Percentiles rank a stretch among this genome's conserved stretches.
Evolutionary conservation across 1,139 yeast species (phyloP).

Genomic region (Blastobotrys indianensis): DNA sequence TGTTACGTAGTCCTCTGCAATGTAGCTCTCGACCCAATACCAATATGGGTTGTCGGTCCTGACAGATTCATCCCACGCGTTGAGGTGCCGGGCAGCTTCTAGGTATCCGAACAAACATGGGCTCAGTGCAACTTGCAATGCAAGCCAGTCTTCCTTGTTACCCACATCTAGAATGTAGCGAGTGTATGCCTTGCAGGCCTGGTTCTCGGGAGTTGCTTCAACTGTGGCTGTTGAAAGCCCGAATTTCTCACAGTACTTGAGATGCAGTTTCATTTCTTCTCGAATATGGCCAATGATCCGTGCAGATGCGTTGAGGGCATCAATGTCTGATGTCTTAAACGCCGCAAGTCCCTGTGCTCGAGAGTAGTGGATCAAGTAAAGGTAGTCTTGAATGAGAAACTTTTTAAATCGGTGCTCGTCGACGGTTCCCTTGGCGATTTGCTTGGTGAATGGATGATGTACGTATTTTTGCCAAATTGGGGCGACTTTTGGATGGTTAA

Average conservation of each 20-base stretch:
- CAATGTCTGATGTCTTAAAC: conserved; percentile 51
- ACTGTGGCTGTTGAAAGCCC: conserved; percentile 45
- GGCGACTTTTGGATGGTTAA: conserved; percentile 49
- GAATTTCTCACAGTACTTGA: conserved; percentile 44
- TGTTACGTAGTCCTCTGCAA: conserved; percentile 48
- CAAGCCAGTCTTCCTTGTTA: conserved; percentile 51
- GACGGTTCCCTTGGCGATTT: conserved; percentile 49
- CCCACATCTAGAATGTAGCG: conserved; percentile 54
- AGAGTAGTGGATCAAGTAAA: conserved; percentile 63
- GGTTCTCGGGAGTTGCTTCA: conserved; percentile 45
- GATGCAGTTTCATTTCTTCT: conserved; percentile 53
- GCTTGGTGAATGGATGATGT: conserved; percentile 55
- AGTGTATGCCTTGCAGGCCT: conserved; percentile 56
- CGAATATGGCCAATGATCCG: conserved; percentile 48
- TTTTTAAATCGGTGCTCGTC: conserved; percentile 48
- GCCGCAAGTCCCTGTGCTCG: conserved; percentile 63
- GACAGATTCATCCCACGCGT: conserved; percentile 18
- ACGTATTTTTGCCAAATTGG: conserved; percentile 54
- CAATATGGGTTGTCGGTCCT: conserved; percentile 36
- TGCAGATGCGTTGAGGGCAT: conserved; percentile 48
- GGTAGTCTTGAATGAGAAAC: conserved; percentile 66
- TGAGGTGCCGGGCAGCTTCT: conserved; percentile 40
- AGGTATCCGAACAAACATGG: conserved; percentile 77
- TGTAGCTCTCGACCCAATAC: conserved; percentile 59
- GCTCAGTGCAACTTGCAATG: conserved; percentile 60